Evolutionary conservation across 352 stramenopile genomes (phyloP).

Genomic region (Phytophthora rubi): DNA sequence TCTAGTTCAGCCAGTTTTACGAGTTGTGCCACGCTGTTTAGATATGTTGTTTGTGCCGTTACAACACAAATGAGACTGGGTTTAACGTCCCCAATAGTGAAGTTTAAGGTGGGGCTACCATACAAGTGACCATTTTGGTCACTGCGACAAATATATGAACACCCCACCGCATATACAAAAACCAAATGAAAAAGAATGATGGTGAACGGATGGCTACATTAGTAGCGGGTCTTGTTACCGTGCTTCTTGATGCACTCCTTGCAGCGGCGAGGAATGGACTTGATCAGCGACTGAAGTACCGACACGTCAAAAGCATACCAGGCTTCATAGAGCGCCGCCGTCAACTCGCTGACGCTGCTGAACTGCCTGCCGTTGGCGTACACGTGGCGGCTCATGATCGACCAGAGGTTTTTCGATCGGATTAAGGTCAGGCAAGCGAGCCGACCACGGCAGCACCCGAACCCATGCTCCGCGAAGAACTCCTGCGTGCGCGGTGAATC

Average conservation of each 20-base stretch:
- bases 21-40: too few relatives aligned
- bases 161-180: slow-evolving; percentile 2
- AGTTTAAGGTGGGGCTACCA: too few relatives aligned
- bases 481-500: too few relatives aligned
- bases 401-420: slow-evolving; percentile 35
- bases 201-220: slow-evolving; percentile 9
- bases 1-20: too few relatives aligned
- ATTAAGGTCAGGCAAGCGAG: slow-evolving; percentile 31
- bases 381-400: slow-evolving; percentile 17
- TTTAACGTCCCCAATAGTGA: too few relatives aligned
- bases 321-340: not conserved
- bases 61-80: too few relatives aligned
- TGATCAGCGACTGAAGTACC: not conserved
- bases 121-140: too few relatives aligned
- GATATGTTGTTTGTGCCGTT: too few relatives aligned
- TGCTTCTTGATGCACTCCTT: slow-evolving; percentile 19
- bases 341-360: slow-evolving; percentile 1
- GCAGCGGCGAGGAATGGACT: slow-evolving; percentile 13
- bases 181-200: not conserved
- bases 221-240: slow-evolving; percentile 17
- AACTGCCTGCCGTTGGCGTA: slow-evolving; percentile 23
- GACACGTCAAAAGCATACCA: slow-evolving; percentile 1
- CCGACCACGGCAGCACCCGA: slow-evolving; percentile 22
- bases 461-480: too few relatives aligned
- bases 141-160: too few relatives aligned